A percentile compares a stretch with the other conserved stretches of the same genome.
Evolutionary conservation across 768 basidiomycete genomes (phyloP).

Genomic region (Pisolithus tinctorius): DNA sequence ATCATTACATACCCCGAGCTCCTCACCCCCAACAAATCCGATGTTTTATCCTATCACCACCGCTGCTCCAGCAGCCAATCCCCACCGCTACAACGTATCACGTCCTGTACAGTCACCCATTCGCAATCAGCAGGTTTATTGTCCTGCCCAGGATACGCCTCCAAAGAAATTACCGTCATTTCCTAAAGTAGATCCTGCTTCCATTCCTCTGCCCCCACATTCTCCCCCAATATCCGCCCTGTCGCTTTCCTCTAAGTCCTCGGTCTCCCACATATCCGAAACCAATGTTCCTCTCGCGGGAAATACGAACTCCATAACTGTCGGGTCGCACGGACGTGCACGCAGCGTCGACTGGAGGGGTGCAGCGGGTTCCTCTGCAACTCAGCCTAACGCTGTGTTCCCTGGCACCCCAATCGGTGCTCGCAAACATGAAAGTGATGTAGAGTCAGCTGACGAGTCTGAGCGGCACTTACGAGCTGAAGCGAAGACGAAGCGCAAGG

Average conservation of each 20-base stretch:
- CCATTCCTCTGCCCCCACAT: conserved; percentile 56
- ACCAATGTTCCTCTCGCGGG: conserved; percentile 33
- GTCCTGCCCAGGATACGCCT: conserved; percentile 18
- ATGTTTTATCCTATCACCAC: conserved; percentile 54
- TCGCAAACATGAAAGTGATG: conserved; percentile 27
- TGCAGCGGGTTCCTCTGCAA: conserved; percentile 1
- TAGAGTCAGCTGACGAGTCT: conserved; percentile 24
- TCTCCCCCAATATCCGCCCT: conserved; percentile 68
- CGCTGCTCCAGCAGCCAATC: conserved; percentile 48
- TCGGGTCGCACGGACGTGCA: conserved; percentile 38
- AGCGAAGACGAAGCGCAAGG: conserved; percentile 87
- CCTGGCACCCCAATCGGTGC: conserved; percentile 13
- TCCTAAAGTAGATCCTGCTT: conserved; percentile 45
- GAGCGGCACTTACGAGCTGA: conserved; percentile 57
- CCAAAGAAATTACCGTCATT: conserved; percentile 9
- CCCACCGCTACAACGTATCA: conserved; percentile 42
- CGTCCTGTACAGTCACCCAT: conserved; percentile 30
- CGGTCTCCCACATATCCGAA: conserved; percentile 47
- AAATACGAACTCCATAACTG: conserved; percentile 31
- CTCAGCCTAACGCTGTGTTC: conserved; percentile 10
- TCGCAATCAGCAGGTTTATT: conserved; percentile 24
- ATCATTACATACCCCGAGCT: conserved; percentile 17
- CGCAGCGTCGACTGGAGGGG: conserved; percentile 23
- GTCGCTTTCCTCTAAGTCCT: conserved; percentile 76
- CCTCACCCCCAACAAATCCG: conserved; percentile 19